Evolutionary conservation across 139 green algal species (phyloP), one percentile per base, ranked within the genome.

Genomic region (Bryopsis sp.): DNA sequence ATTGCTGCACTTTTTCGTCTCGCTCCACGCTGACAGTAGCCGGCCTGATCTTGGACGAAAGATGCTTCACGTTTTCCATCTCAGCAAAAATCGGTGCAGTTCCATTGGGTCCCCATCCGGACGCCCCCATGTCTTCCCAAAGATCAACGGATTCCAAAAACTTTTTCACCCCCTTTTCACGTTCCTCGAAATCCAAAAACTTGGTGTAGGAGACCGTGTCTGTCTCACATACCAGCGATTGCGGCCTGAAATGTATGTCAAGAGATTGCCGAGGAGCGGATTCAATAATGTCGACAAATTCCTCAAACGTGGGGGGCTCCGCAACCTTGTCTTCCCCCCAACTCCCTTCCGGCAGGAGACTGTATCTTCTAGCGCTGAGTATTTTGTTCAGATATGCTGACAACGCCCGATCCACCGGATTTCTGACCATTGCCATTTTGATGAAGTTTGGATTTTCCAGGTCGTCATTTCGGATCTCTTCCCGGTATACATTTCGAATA

Each of bases 41-140:
- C n/a, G n/a, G n/a, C n/a, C n/a, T n/a, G n/a, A n/a, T n/a, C n/a
- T n/a, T n/a, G n/a, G n/a, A n/a, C n/a, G n/a, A n/a, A n/a, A n/a
- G n/a, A n/a, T n/a, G n/a, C n/a, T n/a, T n/a, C n/a, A n/a, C n/a
- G n/a, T n/a, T n/a, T n/a, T n/a, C n/a, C n/a, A n/a, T n/a, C n/a
- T 65, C 28, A 47, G 58, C 11, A 43, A 47, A 65, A 5, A 65
- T 15, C n/a, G 58, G 43, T 33, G 28, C 28, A 22, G 58, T 39
- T 22, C 58, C 58, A 65, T 65, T 39, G n/a, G 24, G 4, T 65
- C 58, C 58, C 58, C 58, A 65, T 22, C 58, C 58, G 43, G 28
- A 46, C 19, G 58, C 58, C n/a, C 58, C 58, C 24, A 65, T 15
- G 6, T 39, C 26, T 3, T 65, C 58, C 58, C 58, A 65, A 7